These are phyloP conservation scores for Thecaphora thlaspeos DNA, from an alignment of 1,284 basidiomycete genomes.

Conservation along the genomic window DNA sequence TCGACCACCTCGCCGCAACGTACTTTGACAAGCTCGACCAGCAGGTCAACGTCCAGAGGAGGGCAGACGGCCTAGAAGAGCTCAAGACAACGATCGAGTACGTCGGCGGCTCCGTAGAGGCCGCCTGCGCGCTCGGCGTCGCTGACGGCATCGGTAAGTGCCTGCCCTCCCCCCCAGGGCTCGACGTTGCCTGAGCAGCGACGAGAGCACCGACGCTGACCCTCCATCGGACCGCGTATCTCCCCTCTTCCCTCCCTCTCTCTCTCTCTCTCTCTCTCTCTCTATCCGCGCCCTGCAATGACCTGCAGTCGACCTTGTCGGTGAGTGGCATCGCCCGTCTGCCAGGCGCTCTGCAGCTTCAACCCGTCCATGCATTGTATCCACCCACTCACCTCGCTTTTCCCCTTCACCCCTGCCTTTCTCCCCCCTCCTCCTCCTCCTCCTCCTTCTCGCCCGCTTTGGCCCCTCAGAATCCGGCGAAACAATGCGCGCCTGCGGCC, in stretches of 20 bases:
- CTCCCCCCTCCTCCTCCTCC: no score
- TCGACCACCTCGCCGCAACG: slow-evolving; percentile 77
- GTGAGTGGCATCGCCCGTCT: slow-evolving; percentile 67
- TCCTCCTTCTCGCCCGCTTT: background rate
- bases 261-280: no score
- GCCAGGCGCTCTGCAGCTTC: no score
- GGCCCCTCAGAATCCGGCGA: slow-evolving; percentile 81
- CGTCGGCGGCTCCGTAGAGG: slow-evolving; percentile 95
- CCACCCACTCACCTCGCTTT: no score
- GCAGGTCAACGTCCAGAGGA: slow-evolving; percentile 60
- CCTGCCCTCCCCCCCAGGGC: background rate
- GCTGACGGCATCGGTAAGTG: slow-evolving; percentile 78
- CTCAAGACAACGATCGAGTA: slow-evolving; percentile 80
- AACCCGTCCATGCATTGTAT: no score
- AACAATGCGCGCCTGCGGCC: slow-evolving; percentile 96
- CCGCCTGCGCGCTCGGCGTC: slow-evolving; percentile 91
- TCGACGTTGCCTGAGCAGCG: background rate
- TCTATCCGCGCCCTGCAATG: slow-evolving; percentile 1
- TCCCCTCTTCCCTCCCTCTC: slow-evolving; percentile 5
- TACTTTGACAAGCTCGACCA: slow-evolving; percentile 77
- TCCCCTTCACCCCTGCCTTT: no score
- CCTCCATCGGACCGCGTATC: no score
- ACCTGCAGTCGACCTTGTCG: slow-evolving; percentile 78
- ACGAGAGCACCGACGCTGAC: slow-evolving; percentile 3
- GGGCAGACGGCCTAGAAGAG: slow-evolving; percentile 58